Evolutionary conservation across 2,329 filamentous ascomycete species (phyloP).

Genomic region (Pseudophaeomoniella oleicola): DNA sequence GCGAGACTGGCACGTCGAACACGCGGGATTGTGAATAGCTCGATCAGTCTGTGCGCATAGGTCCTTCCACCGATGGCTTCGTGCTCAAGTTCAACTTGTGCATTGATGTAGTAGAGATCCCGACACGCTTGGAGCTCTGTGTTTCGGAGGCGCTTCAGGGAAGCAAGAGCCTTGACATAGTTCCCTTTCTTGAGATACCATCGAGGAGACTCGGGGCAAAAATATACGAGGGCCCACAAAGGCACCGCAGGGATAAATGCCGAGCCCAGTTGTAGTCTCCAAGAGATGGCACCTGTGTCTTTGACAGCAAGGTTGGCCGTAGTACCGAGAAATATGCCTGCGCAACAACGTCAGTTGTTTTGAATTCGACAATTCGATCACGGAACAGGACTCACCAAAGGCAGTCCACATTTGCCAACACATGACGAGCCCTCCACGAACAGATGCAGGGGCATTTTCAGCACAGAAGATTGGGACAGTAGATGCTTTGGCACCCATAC

Average conservation of each 20-base stretch:
- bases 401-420: constrained; percentile 54
- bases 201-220: constrained; percentile 50
- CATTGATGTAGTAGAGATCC: constrained; percentile 44
- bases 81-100: constrained; percentile 30
- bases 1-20: constrained; percentile 15
- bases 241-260: constrained; percentile 52
- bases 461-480: constrained; percentile 66
- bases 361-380: too few species aligned
- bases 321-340: constrained; percentile 54
- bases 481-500: constrained; percentile 60
- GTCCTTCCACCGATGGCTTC: constrained; percentile 25
- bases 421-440: constrained; percentile 68
- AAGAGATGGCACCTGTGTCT: constrained; percentile 41
- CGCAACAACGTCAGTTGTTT: constrained; percentile 29
- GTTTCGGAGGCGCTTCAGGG: constrained; percentile 43
- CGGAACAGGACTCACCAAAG: constrained; percentile 34
- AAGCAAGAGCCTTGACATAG: constrained; percentile 46
- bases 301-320: constrained; percentile 51
- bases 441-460: constrained; percentile 53
- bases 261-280: constrained; percentile 50
- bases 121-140: constrained; percentile 40
- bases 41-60: constrained; percentile 29
- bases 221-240: constrained; percentile 41
- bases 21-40: constrained; percentile 16
- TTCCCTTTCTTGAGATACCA: constrained; percentile 55